Conservation (phyloP, 176 grass and related monocot genomes). For the Eragrostis nindensis region DNA sequence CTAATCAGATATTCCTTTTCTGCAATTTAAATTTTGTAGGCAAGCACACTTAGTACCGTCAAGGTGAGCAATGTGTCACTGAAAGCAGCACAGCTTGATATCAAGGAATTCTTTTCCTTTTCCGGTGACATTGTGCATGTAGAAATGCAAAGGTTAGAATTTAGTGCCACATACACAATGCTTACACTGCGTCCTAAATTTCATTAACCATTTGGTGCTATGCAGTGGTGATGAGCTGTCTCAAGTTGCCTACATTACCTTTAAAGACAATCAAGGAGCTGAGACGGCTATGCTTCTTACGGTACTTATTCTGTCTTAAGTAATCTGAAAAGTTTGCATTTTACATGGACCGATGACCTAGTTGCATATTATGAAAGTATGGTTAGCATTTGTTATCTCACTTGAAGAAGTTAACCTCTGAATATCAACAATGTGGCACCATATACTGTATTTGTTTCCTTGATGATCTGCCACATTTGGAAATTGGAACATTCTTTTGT, state of each 20-base stretch:
- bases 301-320: slow-evolving; percentile 42
- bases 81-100: slow-evolving; percentile 71
- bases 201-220: slow-evolving; percentile 30
- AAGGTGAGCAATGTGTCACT: slow-evolving; percentile 90
- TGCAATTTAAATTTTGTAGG: slow-evolving; percentile 48
- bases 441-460: background rate
- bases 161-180: slow-evolving; percentile 7
- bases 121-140: slow-evolving; percentile 78
- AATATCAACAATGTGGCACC: background rate
- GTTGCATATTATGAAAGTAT: background rate
- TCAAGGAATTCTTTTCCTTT: slow-evolving; percentile 93
- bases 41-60: slow-evolving; percentile 58
- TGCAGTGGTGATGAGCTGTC: slow-evolving; percentile 80
- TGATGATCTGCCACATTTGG: background rate
- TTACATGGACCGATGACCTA: slow-evolving; percentile 11
- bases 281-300: slow-evolving; percentile 96
- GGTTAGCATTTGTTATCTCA: background rate
- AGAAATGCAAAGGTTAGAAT: slow-evolving; percentile 79
- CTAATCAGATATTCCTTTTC: slow-evolving; percentile 29
- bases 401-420: background rate
- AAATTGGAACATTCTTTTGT: background rate
- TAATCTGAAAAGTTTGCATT: background rate
- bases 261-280: slow-evolving; percentile 79
- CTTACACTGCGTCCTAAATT: slow-evolving; percentile 27
- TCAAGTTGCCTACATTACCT: slow-evolving; percentile 91